Base-by-base conservation (phyloP, 2,329 filamentous ascomycete genomes). In the Fusarium sp. region DNA sequence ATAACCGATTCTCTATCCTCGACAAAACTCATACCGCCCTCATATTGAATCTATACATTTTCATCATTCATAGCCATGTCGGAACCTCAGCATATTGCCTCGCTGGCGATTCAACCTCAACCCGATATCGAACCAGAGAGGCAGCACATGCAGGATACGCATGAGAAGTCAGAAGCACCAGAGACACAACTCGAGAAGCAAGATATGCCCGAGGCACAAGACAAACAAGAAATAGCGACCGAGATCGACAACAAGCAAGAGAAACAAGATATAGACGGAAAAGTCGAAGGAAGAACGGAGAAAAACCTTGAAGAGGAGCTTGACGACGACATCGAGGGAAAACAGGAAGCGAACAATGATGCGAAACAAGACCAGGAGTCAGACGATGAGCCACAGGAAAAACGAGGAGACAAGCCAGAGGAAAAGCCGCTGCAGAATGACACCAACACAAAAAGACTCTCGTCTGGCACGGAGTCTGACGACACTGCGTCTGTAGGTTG, bases 401-500 rank as follows among this genome's bases (percentile, higher is more conserved):
- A 30, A 30, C 2, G 3, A 30, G 28, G 10, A 30, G 40, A 26
- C n/a, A 40, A 58, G 41, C 45, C 26, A 6, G 49, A 50, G 30
- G 52, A 68, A 32, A 56, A 72, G 44, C 56, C 52, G 43, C 48
- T 55, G 39, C 67, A 74, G 47, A 61, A 54, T 19, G 73, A 70
- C 41, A 58, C 65, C 32, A 62, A 71, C 35, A 68, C 68, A 41
- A 72, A 68, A 62, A 75, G 73, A 65, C 72, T 73, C 56, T 73
- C 72, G 67, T 76, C 77, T 64, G 68, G 69, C 46, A 73, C 72
- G 56, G 75, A 75, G 66, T 76, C 75, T 51, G 73, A 75, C 52
- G 69, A 65, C 41, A 68, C 59, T 57, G 75, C 75, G 73, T 70
- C 62, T 50, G 77, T 78, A 74, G 52, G 77, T 74, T 62, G 32